Percentiles rank a stretch among this genome's conserved stretches.
phyloP scores from a whole-genome alignment of 2,329 filamentous ascomycete species.

The Corniculantispora saksenae region DNA sequence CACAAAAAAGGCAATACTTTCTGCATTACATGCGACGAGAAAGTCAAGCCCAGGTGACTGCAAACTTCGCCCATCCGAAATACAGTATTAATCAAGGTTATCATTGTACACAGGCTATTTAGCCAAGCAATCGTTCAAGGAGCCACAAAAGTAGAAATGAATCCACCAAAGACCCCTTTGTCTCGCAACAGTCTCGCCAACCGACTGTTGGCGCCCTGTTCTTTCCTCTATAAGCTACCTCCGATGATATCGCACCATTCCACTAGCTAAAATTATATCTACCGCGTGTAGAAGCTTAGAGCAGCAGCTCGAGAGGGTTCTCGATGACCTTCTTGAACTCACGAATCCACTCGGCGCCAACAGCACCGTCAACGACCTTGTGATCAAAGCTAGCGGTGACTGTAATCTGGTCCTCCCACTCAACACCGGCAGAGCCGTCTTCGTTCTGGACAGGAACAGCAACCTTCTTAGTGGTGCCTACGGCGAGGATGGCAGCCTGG shows the following conservation, averaged over 20 bases:
- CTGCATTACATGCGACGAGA: slow-evolving; percentile 23
- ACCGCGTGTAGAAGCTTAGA: slow-evolving; percentile 56
- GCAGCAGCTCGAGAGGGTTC: slow-evolving; percentile 91
- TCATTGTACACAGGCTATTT: slow-evolving; percentile 44
- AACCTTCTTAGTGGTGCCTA: slow-evolving; percentile 95
- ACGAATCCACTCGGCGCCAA: slow-evolving; percentile 94
- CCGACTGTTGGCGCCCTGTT: slow-evolving; percentile 18
- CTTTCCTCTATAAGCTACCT: slow-evolving; percentile 20
- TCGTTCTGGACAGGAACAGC: slow-evolving; percentile 83
- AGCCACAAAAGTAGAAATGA: not conserved
- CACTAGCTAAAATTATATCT: not conserved
- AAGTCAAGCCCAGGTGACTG: slow-evolving; percentile 27
- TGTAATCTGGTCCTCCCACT: slow-evolving; percentile 96
- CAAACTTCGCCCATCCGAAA: slow-evolving; percentile 34
- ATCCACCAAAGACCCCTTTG: not conserved
- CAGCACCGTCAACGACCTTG: slow-evolving; percentile 95
- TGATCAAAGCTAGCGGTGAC: slow-evolving; percentile 97
- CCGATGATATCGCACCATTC: slow-evolving; percentile 19
- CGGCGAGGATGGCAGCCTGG: slow-evolving; percentile 90
- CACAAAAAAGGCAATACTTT: slow-evolving; percentile 16
- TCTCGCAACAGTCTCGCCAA: slow-evolving; percentile 9
- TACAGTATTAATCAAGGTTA: slow-evolving; percentile 41
- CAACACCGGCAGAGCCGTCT: slow-evolving; percentile 72
- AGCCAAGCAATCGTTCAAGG: slow-evolving; percentile 29
- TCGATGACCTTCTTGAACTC: slow-evolving; percentile 97